These are phyloP conservation scores for Cladosporium austrohemisphaericum DNA, from an alignment of 2,329 filamentous ascomycete species.

Conservation along the genomic window DNA sequence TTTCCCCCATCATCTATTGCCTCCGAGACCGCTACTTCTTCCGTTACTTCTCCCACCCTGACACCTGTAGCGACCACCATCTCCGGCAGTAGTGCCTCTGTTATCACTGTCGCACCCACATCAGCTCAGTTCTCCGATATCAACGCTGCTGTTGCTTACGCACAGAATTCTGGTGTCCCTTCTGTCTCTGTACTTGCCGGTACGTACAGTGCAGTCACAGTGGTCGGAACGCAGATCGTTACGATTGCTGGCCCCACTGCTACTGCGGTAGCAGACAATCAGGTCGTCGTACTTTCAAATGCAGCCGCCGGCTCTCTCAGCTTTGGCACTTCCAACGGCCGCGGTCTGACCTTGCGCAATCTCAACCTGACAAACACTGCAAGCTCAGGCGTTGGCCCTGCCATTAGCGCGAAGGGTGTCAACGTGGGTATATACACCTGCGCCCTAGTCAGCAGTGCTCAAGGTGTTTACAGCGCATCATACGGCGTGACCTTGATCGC, in stretches of 20 bases:
- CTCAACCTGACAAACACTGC: conserved; percentile 39
- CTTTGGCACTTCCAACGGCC: conserved; percentile 21
- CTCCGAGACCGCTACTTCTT: conserved; percentile 11
- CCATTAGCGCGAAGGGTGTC: conserved; percentile 35
- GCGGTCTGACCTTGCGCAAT: conserved; percentile 37
- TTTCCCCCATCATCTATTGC: too few relatives aligned
- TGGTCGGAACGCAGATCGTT: conserved; percentile 40
- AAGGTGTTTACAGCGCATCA: conserved; percentile 28
- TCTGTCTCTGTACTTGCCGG: conserved; percentile 45
- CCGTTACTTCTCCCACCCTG: conserved; percentile 3
- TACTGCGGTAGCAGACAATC: conserved; percentile 7
- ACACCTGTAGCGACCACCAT: conserved; percentile 22
- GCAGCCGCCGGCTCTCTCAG: neutral
- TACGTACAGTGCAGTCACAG: conserved; percentile 42
- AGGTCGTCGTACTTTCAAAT: conserved; percentile 8
- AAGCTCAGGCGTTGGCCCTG: conserved; percentile 18
- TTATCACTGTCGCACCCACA: conserved; percentile 44
- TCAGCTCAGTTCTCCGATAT: conserved; percentile 46
- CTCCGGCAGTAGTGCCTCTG: conserved; percentile 26
- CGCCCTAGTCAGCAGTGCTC: conserved; percentile 40
- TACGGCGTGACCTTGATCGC: conserved; percentile 37
- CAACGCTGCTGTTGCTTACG: conserved; percentile 42
- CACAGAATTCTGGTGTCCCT: conserved; percentile 39
- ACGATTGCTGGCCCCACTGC: conserved; percentile 38
- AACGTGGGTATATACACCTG: conserved; percentile 46